These are phyloP conservation scores for Trichoderma aggressivum DNA, from an alignment of 2,329 filamentous ascomycete species.

Conservation along the genomic window DNA sequence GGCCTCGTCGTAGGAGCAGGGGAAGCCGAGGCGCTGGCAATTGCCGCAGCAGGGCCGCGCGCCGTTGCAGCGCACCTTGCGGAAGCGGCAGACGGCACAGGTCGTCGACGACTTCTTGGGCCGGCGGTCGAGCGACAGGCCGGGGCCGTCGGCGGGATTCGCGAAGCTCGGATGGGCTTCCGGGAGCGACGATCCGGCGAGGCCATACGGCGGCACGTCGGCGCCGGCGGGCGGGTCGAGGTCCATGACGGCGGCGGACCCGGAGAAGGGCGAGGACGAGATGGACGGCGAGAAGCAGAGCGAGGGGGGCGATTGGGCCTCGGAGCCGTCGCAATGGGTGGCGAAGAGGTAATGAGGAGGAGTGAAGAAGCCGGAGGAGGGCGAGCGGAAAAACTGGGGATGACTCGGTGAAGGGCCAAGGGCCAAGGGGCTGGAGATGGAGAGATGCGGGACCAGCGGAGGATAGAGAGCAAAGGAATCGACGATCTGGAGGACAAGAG, in stretches of 20 bases:
- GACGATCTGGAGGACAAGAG: neutral
- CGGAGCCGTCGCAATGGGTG: neutral
- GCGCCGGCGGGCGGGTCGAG: constrained; percentile 6
- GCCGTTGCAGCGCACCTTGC: constrained; percentile 58
- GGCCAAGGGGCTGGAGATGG: neutral
- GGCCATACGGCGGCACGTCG: constrained; percentile 6
- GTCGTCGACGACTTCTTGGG: constrained; percentile 45
- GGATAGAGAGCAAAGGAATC: neutral
- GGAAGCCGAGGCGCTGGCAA: constrained; percentile 56
- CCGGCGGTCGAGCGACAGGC: constrained; percentile 29
- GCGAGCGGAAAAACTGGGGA: constrained; percentile 9
- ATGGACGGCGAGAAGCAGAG: neutral
- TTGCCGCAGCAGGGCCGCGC: constrained; percentile 53
- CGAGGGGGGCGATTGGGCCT: neutral
- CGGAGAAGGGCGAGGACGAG: constrained; percentile 1
- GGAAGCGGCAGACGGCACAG: constrained; percentile 52
- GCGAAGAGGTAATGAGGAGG: neutral
- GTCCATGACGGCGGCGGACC: constrained; percentile 5
- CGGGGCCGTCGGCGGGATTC: neutral
- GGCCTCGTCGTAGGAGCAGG: constrained; percentile 54
- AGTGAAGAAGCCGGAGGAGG: neutral
- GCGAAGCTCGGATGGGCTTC: neutral
- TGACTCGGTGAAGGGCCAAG: neutral
- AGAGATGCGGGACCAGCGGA: neutral
- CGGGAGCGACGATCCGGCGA: constrained; percentile 11